These are phyloP conservation scores for Wickerhamomyces mucosus DNA, from an alignment of 805 yeast species.

Conservation along the genomic window DNA sequence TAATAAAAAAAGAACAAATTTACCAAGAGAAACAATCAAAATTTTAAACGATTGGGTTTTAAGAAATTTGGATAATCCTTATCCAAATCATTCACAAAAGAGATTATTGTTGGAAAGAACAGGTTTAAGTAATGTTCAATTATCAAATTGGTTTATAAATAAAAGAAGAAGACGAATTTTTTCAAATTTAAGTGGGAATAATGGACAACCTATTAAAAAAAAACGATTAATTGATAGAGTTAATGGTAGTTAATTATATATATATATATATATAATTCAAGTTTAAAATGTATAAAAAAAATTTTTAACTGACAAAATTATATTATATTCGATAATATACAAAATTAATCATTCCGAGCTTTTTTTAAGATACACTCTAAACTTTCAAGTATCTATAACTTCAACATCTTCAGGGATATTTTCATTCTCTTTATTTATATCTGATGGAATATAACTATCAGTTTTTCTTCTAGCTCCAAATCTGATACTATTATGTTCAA, in stretches of 20 bases:
- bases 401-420: not conserved
- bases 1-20: constrained; percentile 49
- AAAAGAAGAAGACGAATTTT: constrained; percentile 68
- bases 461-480: constrained; percentile 23
- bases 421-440: constrained; percentile 6
- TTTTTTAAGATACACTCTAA: not conserved
- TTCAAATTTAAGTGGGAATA: constrained; percentile 20
- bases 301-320: not conserved
- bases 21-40: constrained; percentile 72
- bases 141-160: constrained; percentile 82
- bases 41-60: constrained; percentile 66
- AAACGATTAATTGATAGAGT: constrained; percentile 21
- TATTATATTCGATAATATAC: no score
- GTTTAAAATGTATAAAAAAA: not conserved
- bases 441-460: constrained; percentile 17
- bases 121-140: constrained; percentile 72
- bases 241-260: constrained; percentile 1
- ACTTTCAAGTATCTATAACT: not conserved
- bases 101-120: constrained; percentile 58
- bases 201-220: constrained; percentile 24
- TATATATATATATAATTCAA: not conserved
- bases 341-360: no score
- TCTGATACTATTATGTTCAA: constrained; percentile 11
- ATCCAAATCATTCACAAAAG: constrained; percentile 76
- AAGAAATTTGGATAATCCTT: constrained; percentile 69